Evolutionary conservation across 805 yeast species (phyloP).

Genomic region (Wickerhamomyces subpelliculosus): DNA sequence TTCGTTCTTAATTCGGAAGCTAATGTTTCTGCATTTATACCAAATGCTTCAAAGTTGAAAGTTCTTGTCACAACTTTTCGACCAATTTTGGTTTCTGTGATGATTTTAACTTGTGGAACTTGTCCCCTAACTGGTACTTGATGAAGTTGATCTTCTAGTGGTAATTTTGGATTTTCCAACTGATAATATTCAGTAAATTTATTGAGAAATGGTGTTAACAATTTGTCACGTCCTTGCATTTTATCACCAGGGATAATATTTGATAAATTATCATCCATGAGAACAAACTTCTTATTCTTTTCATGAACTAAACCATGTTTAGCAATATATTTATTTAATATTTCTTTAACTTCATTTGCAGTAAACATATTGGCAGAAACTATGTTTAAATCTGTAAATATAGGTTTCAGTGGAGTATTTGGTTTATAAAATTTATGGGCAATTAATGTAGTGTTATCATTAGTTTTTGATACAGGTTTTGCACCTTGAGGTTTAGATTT

Average conservation of each 20-base stretch:
- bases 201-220: constrained; percentile 35
- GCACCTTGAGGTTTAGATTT: constrained; percentile 12
- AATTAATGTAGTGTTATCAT: constrained; percentile 26
- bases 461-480: constrained; percentile 9
- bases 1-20: constrained; percentile 65
- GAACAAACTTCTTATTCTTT: constrained; percentile 45
- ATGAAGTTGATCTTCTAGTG: constrained; percentile 32
- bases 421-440: constrained; percentile 58
- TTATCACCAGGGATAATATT: constrained; percentile 30
- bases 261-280: constrained; percentile 48
- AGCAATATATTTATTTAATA: constrained; percentile 51
- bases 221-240: constrained; percentile 28
- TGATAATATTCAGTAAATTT: constrained; percentile 43
- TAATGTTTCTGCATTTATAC: constrained; percentile 55
- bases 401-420: constrained; percentile 36
- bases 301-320: constrained; percentile 42
- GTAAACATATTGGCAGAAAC: constrained; percentile 39
- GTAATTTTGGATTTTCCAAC: constrained; percentile 28
- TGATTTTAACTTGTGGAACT: constrained; percentile 57
- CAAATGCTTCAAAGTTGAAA: constrained; percentile 59
- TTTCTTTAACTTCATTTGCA: constrained; percentile 43
- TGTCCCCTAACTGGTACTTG: constrained; percentile 49
- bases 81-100: constrained; percentile 74
- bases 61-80: constrained; percentile 74
- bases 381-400: constrained; percentile 38